Evolutionary conservation across 495 filamentous ascomycete genomes (phyloP).

Genomic region (Tetracladium setigerum): DNA sequence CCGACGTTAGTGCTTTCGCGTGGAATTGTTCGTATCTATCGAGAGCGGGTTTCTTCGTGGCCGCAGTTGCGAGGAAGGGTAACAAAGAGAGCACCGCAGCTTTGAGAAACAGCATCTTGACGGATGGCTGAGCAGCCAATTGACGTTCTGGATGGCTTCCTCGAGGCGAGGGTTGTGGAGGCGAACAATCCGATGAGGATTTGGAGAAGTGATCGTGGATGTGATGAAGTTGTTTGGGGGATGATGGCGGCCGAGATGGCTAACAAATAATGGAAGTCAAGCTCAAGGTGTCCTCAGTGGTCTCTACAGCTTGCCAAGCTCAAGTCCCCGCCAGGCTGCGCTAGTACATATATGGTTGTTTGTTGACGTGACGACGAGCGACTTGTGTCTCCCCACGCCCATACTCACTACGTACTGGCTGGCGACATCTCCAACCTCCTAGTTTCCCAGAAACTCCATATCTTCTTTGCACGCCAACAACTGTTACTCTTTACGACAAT

Average conservation of each 20-base stretch:
- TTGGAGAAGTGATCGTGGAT: too few species aligned
- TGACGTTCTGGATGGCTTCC: too few species aligned
- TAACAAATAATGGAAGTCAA: too few species aligned
- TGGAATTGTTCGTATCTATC: constrained; percentile 62
- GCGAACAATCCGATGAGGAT: too few species aligned
- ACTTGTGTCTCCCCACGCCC: too few species aligned
- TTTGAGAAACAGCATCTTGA: constrained; percentile 48
- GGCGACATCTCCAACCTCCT: not conserved
- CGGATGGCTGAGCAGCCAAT: too few species aligned
- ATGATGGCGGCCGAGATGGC: too few species aligned
- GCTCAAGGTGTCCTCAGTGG: not conserved
- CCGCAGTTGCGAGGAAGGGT: constrained; percentile 45
- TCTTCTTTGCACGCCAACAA: not conserved
- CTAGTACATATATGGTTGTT: constrained; percentile 23
- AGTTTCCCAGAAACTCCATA: not conserved
- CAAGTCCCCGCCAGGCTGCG: not conserved
- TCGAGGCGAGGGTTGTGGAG: too few species aligned
- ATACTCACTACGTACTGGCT: too few species aligned
- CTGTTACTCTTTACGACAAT: not conserved
- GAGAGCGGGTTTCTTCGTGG: constrained; percentile 46
- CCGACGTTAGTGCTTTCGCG: constrained; percentile 52
- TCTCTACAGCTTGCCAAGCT: too few species aligned
- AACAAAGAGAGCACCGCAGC: constrained; percentile 41
- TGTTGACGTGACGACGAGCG: constrained; percentile 29
- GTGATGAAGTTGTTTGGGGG: too few species aligned